Evolutionary conservation across 352 stramenopile species (phyloP).

Genomic region (Globisporangium spinosum): DNA sequence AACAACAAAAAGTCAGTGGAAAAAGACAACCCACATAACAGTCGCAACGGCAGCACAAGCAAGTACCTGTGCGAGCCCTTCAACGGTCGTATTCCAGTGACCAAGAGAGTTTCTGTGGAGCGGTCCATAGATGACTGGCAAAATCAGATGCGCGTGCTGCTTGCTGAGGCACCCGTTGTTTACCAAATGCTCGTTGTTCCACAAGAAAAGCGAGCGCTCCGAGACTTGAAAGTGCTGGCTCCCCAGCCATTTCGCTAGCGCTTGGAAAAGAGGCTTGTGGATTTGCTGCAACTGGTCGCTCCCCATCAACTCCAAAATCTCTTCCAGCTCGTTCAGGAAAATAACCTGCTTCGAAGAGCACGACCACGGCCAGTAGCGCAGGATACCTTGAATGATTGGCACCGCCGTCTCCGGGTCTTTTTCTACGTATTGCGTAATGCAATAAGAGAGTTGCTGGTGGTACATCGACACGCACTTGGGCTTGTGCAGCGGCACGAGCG

Average conservation of each 20-base stretch:
- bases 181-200: slow-evolving; percentile 98
- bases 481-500: slow-evolving; percentile 98
- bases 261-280: slow-evolving; percentile 74
- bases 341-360: slow-evolving; percentile 94
- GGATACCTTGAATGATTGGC: slow-evolving; percentile 92
- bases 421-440: slow-evolving; percentile 99
- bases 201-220: slow-evolving; percentile 97
- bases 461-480: slow-evolving; percentile 96
- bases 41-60: slow-evolving; percentile 5
- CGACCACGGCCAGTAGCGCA: slow-evolving; percentile 95
- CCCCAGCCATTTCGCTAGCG: slow-evolving; percentile 87
- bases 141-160: slow-evolving; percentile 90
- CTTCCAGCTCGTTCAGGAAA: slow-evolving; percentile 98
- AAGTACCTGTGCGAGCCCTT: slow-evolving; percentile 86
- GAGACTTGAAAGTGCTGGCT: slow-evolving; percentile 96
- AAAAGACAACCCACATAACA: background rate
- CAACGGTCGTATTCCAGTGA: slow-evolving; percentile 97
- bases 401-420: slow-evolving; percentile 97
- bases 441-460: slow-evolving; percentile 99
- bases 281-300: slow-evolving; percentile 76
- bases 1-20: slow-evolving; percentile 8
- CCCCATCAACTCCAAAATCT: slow-evolving; percentile 96
- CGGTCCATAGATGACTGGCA: slow-evolving; percentile 93
- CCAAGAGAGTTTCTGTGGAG: slow-evolving; percentile 87
- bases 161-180: slow-evolving; percentile 93